phyloP scores from a whole-genome alignment of 768 basidiomycete species.

The Hericium coralloides region DNA sequence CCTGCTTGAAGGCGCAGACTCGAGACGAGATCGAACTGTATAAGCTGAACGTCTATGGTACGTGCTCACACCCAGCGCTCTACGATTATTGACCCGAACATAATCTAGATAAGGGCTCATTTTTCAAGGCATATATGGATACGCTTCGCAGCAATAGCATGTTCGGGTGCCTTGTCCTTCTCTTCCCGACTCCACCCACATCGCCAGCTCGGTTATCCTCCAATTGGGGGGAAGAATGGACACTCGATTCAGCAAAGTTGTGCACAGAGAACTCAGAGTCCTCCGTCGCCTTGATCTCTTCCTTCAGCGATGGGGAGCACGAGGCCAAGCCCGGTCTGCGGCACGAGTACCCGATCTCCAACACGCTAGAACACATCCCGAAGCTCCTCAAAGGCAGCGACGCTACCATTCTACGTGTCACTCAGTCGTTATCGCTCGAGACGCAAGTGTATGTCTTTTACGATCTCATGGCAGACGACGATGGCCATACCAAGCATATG shows the following conservation, averaged over 20 bases:
- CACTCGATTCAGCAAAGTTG: background rate
- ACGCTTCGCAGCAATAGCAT: slow-evolving; percentile 36
- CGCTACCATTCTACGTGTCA: slow-evolving; percentile 16
- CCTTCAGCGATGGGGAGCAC: slow-evolving; percentile 33
- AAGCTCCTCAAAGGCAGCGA: slow-evolving; percentile 14
- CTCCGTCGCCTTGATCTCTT: slow-evolving; percentile 20
- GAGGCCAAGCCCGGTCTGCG: slow-evolving; percentile 28
- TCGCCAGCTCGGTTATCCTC: slow-evolving; percentile 27
- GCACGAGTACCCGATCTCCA: slow-evolving; percentile 25
- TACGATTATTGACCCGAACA: background rate
- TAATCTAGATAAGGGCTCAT: slow-evolving; percentile 18
- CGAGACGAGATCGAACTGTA: background rate
- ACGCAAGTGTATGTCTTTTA: background rate
- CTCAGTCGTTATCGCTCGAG: slow-evolving; percentile 11
- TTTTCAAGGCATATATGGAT: slow-evolving; percentile 38
- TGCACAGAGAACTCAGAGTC: background rate
- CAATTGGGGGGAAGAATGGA: slow-evolving; percentile 24
- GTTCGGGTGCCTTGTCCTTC: slow-evolving; percentile 14
- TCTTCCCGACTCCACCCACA: slow-evolving; percentile 19
- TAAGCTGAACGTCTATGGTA: slow-evolving; percentile 5
- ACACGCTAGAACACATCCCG: background rate
- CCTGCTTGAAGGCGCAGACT: background rate
- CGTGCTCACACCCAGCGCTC: background rate
- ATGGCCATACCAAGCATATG: background rate
- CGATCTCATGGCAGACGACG: background rate